A percentile compares a stretch with the other conserved stretches of the same genome.
Evolutionary conservation across 441 rosid species (phyloP).

Genomic region (Adansonia rubrostipa): DNA sequence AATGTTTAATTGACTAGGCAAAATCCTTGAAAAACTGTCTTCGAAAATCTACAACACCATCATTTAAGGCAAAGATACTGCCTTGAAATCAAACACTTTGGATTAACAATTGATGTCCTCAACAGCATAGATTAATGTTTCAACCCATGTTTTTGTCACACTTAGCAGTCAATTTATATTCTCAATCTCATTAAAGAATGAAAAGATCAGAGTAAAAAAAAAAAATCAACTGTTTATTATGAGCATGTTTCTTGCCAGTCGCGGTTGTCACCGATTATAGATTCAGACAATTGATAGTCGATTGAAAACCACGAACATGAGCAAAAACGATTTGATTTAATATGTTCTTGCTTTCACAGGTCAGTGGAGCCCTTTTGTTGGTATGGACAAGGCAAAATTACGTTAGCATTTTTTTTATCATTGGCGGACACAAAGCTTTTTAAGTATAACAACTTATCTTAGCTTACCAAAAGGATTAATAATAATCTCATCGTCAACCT

Average conservation of each 20-base stretch:
- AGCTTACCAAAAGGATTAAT: not conserved
- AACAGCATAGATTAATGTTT: not conserved
- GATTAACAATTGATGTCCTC: not conserved
- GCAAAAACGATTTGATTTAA: conserved; percentile 22
- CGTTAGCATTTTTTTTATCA: not conserved
- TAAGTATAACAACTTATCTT: not conserved
- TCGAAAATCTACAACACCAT: not conserved
- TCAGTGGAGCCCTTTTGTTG: conserved; percentile 22
- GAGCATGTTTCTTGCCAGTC: not conserved
- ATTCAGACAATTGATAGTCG: conserved; percentile 7
- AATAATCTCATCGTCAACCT: conserved; percentile 11
- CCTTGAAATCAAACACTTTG: not conserved
- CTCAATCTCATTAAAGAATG: not conserved
- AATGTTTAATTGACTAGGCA: not conserved
- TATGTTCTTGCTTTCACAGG: conserved; percentile 3
- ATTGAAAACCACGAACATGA: conserved; percentile 14
- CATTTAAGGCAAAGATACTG: not conserved
- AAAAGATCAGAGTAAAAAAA: not conserved
- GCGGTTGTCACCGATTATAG: not conserved
- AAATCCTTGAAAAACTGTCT: not conserved
- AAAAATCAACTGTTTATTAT: conserved; percentile 51
- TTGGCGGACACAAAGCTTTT: conserved; percentile 1
- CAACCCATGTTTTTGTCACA: not conserved
- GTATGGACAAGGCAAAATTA: not conserved
- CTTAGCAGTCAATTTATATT: not conserved